A percentile compares a stretch with the other conserved stretches of the same genome.
phyloP scores from a whole-genome alignment of 768 basidiomycete genomes.

The Symmetrospora coprosmae region DNA sequence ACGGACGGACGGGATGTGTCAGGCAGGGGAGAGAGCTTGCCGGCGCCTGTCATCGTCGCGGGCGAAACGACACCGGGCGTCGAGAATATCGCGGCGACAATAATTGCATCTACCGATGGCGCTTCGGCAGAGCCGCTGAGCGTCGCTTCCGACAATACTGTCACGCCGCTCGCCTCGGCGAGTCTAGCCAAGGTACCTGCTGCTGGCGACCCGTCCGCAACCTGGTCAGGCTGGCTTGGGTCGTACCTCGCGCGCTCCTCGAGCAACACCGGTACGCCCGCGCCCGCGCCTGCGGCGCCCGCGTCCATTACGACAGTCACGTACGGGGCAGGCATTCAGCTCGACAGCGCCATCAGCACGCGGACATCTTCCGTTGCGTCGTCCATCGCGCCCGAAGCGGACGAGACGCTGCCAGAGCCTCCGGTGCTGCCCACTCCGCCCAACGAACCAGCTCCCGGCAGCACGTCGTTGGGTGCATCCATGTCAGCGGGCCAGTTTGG shows the following conservation, averaged over 20 bases:
- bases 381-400: constrained; percentile 3
- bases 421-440: no score
- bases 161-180: not conserved
- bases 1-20: no score
- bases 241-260: not conserved
- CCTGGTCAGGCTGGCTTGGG: constrained; percentile 16
- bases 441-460: no score
- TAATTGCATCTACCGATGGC: not conserved
- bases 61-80: not conserved
- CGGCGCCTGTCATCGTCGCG: not conserved
- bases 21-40: not conserved
- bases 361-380: constrained; percentile 10
- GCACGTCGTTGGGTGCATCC: no score
- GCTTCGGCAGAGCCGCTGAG: not conserved
- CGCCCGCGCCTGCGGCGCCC: not conserved
- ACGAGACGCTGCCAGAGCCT: not conserved
- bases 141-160: not conserved
- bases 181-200: not conserved
- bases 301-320: constrained; percentile 1
- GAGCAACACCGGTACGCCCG: no score
- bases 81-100: not conserved
- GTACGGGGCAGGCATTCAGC: constrained; percentile 2
- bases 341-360: not conserved
- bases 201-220: not conserved
- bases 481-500: no score